phyloP scores from a whole-genome alignment of 441 rosid genomes.

The Bocquillonia castaneifolia region DNA sequence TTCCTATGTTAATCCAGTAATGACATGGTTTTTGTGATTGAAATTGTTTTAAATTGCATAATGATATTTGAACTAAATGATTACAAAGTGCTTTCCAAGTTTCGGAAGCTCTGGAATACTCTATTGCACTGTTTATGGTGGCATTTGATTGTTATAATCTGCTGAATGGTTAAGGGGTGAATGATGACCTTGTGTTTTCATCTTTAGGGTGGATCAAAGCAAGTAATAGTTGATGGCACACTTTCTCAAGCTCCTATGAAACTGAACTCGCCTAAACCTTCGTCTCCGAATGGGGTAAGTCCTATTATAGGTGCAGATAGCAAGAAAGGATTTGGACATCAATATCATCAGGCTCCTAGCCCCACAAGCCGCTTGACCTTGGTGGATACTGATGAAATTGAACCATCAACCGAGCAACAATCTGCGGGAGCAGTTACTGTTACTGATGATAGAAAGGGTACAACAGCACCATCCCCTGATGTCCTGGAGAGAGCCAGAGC shows the following conservation, averaged over 20 bases:
- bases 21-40: not conserved
- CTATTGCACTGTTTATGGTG: not conserved
- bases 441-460: constrained; percentile 28
- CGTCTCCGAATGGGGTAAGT: constrained; percentile 41
- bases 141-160: not conserved
- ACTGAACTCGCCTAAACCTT: constrained; percentile 32
- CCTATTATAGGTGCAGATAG: constrained; percentile 23
- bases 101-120: not conserved
- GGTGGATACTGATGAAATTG: constrained; percentile 27
- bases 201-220: constrained; percentile 67
- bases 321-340: constrained; percentile 37
- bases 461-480: constrained; percentile 39
- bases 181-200: not conserved
- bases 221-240: constrained; percentile 36
- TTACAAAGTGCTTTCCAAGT: not conserved
- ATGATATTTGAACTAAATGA: not conserved
- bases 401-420: constrained; percentile 27
- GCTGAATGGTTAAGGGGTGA: not conserved
- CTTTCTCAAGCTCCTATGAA: constrained; percentile 36
- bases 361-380: constrained; percentile 18
- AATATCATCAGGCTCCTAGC: constrained; percentile 30
- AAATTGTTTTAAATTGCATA: not conserved
- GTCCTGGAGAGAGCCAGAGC: constrained; percentile 75
- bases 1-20: not conserved
- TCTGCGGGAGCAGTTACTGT: constrained; percentile 28